Evolutionary conservation across 1,284 basidiomycete genomes (phyloP).

Genomic region (Rhodofomes roseus): DNA sequence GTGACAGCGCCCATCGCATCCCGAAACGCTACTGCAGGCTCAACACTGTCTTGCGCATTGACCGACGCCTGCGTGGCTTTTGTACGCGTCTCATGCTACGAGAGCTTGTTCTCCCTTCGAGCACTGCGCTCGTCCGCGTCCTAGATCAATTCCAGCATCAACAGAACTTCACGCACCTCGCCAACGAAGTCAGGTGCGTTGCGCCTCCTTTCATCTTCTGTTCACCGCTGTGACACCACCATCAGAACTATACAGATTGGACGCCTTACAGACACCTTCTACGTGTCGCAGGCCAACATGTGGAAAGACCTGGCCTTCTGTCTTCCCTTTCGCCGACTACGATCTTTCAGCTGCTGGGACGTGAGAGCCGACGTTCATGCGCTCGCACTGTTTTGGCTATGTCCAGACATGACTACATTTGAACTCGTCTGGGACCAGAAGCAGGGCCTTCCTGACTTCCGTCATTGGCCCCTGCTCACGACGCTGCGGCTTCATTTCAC

Average conservation of each 20-base stretch:
- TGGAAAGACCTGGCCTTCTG: neutral
- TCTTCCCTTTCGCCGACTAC: slow-evolving; percentile 1
- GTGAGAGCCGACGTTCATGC: neutral
- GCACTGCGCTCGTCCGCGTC: neutral
- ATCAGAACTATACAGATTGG: neutral
- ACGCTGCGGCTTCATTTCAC: slow-evolving; percentile 1
- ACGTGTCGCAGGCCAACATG: neutral
- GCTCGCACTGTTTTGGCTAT: neutral
- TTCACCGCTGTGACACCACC: neutral
- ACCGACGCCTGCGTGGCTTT: neutral
- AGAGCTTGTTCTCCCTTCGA: neutral
- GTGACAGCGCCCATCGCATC: neutral
- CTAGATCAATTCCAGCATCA: neutral
- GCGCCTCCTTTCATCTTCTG: neutral
- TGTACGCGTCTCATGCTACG: neutral
- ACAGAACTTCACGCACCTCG: neutral
- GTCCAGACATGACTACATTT: neutral
- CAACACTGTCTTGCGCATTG: neutral
- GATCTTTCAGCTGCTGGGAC: slow-evolving; percentile 3
- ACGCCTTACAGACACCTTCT: neutral
- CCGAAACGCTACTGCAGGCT: neutral
- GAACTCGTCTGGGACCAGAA: neutral
- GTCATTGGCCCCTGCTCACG: neutral
- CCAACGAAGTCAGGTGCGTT: neutral
- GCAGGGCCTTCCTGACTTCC: neutral